Evolutionary conservation across 140 eudicot genomes (phyloP), one percentile per base, ranked within the genome.

Genomic region (Senecio squalidus): DNA sequence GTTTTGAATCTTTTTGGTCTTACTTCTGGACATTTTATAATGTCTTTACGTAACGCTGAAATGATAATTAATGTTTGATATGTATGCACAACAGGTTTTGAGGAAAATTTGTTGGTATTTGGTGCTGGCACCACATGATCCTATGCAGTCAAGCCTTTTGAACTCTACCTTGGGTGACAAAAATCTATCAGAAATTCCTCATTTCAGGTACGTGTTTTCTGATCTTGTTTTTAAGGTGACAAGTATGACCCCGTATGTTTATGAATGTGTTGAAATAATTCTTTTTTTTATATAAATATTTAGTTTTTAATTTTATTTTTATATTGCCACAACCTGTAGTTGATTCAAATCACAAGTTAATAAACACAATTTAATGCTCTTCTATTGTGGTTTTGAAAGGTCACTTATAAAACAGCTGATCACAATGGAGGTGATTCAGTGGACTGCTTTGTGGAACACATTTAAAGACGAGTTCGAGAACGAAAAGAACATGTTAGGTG

Each of bases 61-160:
- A 49, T 34, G 60, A 66, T 17, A 26, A 26, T 41, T 20, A 25
- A 54, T 7, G 11, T 39, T 34, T 40, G 23, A 13, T 33, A 13
- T 33, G 39, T 33, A 33, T 33, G 6, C 6, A 6, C 9, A 11
- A 62, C 70, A 90, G 97, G 85, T 85, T 16, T 68, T 85, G 67
- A 89, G 97, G 71, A 89, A 90, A 85, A 85, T 89, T 33, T 89
- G 94, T 58, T 85, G 97, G 95, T 82, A 85, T 58, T 58, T 89
- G 34, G 97, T 81, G 11, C 63, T 89, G 81, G 73, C 97, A 55
- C 97, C 97, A 46, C 94, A 89, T 71, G 95, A 84, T 78, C 89
- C 97, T 23, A 89, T 89, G 95, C 95, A 89, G 80, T 85, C 97
- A 16, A 85, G 95, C 74, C 97, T 89, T 66, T 78, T 85, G 29